phyloP scores from a whole-genome alignment of 2,329 filamentous ascomycete species.

The Fusarium agapanthi region DNA sequence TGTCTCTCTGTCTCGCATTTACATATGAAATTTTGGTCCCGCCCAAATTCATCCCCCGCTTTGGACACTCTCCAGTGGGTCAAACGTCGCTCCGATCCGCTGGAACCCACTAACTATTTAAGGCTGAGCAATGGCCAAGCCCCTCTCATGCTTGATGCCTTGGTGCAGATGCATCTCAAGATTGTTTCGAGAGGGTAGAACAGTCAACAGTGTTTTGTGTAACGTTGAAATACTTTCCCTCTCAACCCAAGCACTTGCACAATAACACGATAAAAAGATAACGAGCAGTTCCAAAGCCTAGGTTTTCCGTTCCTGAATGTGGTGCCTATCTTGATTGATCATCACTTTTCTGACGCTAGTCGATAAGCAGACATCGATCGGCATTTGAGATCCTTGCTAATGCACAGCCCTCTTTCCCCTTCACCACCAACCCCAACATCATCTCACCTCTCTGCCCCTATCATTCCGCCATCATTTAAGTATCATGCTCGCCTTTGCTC shows the following conservation, averaged over 20 bases:
- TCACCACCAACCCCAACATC: conserved; percentile 19
- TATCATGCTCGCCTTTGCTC: conserved; percentile 9
- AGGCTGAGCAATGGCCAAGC: conserved; percentile 23
- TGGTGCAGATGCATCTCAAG: not conserved
- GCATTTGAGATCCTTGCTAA: conserved; percentile 5
- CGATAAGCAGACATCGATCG: conserved; percentile 19
- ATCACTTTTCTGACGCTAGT: conserved; percentile 11
- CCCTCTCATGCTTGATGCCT: not conserved
- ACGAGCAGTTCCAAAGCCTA: not conserved
- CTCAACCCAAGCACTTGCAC: not conserved
- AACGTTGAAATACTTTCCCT: not conserved
- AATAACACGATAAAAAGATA: not conserved
- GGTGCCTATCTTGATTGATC: conserved; percentile 25
- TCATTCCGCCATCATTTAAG: not conserved
- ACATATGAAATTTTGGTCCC: not conserved
- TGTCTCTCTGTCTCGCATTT: not conserved
- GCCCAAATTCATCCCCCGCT: not conserved
- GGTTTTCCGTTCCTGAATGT: not conserved
- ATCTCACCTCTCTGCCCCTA: not conserved
- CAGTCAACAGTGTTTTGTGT: not conserved
- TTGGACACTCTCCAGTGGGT: conserved; percentile 21
- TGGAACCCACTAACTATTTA: conserved; percentile 17
- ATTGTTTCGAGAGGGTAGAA: not conserved
- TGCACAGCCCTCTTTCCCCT: conserved; percentile 15
- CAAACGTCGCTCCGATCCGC: conserved; percentile 17